Evolutionary conservation across 257 asterid genomes (phyloP).

Genomic region (Striga asiatica): DNA sequence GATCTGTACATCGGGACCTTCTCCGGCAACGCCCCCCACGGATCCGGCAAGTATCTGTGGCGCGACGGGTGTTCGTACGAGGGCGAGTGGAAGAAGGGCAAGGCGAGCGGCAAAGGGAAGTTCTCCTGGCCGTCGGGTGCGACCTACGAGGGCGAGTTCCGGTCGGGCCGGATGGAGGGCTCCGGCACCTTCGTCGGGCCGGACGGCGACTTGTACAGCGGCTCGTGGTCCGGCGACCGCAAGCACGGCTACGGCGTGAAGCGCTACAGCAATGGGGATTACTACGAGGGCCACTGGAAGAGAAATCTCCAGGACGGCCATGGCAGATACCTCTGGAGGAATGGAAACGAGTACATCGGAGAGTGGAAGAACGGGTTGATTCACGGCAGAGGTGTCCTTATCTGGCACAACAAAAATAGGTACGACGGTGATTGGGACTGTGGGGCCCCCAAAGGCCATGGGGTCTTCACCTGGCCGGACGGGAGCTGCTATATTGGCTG

Average conservation of each 20-base stretch:
- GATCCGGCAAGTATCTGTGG: slow-evolving; percentile 67
- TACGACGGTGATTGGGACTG: slow-evolving; percentile 57
- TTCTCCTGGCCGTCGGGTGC: slow-evolving; percentile 67
- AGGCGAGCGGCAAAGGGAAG: slow-evolving; percentile 48
- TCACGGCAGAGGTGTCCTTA: slow-evolving; percentile 42
- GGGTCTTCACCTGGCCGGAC: slow-evolving; percentile 56
- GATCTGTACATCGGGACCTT: slow-evolving; percentile 57
- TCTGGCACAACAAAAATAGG: slow-evolving; percentile 40
- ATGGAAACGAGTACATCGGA: slow-evolving; percentile 49
- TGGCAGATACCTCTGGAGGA: slow-evolving; percentile 54
- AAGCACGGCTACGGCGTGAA: slow-evolving; percentile 51
- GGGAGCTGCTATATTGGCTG: slow-evolving; percentile 53
- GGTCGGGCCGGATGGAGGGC: slow-evolving; percentile 65
- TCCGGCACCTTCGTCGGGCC: slow-evolving; percentile 48
- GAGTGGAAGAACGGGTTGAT: slow-evolving; percentile 49
- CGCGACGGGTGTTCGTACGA: slow-evolving; percentile 65
- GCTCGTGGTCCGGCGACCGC: slow-evolving; percentile 45
- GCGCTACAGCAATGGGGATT: slow-evolving; percentile 52
- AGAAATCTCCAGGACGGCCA: slow-evolving; percentile 55
- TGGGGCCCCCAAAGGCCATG: slow-evolving; percentile 49
- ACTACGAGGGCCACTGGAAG: slow-evolving; percentile 55
- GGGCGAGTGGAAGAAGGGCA: slow-evolving; percentile 64
- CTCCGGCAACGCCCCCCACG: slow-evolving; percentile 43
- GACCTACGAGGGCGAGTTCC: slow-evolving; percentile 52
- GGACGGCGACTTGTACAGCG: slow-evolving; percentile 49